Evolutionary conservation across 345 rosid genomes (phyloP).

Genomic region (Linum trigynum): DNA sequence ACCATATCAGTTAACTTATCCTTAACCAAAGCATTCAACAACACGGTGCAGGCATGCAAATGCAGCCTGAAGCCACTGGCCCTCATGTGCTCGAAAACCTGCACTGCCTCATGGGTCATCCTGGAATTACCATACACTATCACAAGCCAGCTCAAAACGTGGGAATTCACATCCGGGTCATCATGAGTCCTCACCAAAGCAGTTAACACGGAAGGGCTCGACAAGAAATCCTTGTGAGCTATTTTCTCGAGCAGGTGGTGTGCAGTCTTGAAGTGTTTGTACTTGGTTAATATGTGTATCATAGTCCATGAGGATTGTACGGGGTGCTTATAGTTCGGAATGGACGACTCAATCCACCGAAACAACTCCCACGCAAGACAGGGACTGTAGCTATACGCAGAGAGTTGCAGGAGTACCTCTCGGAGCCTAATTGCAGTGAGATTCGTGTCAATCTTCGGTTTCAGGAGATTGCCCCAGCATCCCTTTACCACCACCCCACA

Average conservation of each 20-base stretch:
- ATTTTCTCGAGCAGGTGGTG: constrained; percentile 78
- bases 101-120: constrained; percentile 58
- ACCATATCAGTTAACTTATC: constrained; percentile 56
- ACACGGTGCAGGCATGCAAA: constrained; percentile 84
- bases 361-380: constrained; percentile 52
- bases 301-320: constrained; percentile 75
- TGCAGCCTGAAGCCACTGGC: constrained; percentile 49
- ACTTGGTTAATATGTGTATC: constrained; percentile 55
- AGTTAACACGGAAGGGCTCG: constrained; percentile 57
- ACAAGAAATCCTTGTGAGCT: constrained; percentile 55
- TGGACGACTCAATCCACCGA: constrained; percentile 37
- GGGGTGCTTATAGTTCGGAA: constrained; percentile 43
- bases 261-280: constrained; percentile 58
- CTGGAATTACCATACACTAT: constrained; percentile 49
- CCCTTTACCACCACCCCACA: constrained; percentile 51
- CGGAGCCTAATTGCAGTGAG: constrained; percentile 35
- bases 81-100: constrained; percentile 68
- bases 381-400: constrained; percentile 25
- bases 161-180: constrained; percentile 60
- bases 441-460: constrained; percentile 25
- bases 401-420: constrained; percentile 48
- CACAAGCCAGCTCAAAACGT: constrained; percentile 78
- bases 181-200: constrained; percentile 41
- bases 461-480: constrained; percentile 45
- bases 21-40: constrained; percentile 57